A percentile compares a stretch with the other conserved stretches of the same genome.
phyloP scores from a whole-genome alignment of 1,284 basidiomycete genomes.

The Ganoderma meredithae region DNA sequence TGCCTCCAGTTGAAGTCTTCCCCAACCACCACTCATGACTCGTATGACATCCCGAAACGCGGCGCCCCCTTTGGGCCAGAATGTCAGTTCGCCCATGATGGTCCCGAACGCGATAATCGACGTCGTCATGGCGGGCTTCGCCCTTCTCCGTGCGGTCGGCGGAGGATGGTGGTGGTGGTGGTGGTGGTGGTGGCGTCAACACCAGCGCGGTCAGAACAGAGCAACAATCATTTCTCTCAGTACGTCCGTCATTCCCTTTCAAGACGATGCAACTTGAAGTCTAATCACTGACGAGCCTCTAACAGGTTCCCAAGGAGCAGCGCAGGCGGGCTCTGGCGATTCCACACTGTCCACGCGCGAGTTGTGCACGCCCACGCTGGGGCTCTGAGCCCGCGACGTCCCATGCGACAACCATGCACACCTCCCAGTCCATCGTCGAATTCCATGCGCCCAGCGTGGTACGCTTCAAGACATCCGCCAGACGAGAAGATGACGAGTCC shows the following conservation, averaged over 20 bases:
- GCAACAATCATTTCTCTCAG: not conserved
- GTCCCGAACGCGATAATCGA: constrained; percentile 3
- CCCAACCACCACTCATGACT: not conserved
- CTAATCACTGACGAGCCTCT: not conserved
- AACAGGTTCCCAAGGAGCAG: not conserved
- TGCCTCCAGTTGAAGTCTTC: not conserved
- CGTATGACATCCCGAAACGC: not conserved
- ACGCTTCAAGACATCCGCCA: not conserved
- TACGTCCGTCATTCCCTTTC: not conserved
- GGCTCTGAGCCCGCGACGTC: not conserved
- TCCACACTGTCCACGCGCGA: not conserved
- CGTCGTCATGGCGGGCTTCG: not conserved
- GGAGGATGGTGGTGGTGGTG: constrained; percentile 8
- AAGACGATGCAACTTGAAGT: not conserved
- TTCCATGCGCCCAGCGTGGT: not conserved
- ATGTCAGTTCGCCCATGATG: constrained; percentile 8
- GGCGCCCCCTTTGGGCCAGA: not conserved
- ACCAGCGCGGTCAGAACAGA: not conserved
- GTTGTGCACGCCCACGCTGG: not conserved
- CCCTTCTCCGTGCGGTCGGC: not conserved
- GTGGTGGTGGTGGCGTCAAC: constrained; percentile 7
- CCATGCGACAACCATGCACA: not conserved
- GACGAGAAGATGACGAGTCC: not conserved
- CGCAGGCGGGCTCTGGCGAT: not conserved
- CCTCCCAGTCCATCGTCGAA: not conserved